phyloP scores from a whole-genome alignment of 495 filamentous ascomycete genomes.

The Sporormia fimetaria region DNA sequence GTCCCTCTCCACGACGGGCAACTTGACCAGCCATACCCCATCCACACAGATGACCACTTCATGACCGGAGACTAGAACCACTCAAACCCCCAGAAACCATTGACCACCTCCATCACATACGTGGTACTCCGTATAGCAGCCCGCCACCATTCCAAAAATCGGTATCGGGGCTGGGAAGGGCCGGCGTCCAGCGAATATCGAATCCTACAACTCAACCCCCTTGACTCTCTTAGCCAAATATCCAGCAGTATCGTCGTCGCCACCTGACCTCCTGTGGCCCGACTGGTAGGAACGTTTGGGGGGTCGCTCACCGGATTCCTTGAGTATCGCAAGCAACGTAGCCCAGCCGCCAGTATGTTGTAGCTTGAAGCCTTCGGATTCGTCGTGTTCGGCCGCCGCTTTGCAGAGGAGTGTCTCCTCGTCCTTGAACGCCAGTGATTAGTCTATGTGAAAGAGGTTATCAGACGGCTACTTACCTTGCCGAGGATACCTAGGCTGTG shows the following conservation, averaged over 20 bases:
- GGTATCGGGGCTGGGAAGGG: no score
- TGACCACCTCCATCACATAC: no score
- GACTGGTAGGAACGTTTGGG: slow-evolving; percentile 52
- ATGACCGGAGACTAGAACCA: no score
- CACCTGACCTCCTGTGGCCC: slow-evolving; percentile 26
- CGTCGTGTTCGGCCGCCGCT: slow-evolving; percentile 66
- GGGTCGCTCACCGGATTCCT: slow-evolving; percentile 93
- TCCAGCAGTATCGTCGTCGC: slow-evolving; percentile 37
- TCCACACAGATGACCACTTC: no score
- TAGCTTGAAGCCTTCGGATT: slow-evolving; percentile 66
- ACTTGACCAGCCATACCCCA: no score
- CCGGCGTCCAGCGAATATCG: no score
- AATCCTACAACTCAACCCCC: slow-evolving; percentile 81
- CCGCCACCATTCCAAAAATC: no score
- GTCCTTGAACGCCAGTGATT: slow-evolving; percentile 46
- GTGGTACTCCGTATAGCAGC: no score
- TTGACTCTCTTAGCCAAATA: slow-evolving; percentile 97
- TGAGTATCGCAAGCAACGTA: slow-evolving; percentile 81
- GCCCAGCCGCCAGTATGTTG: slow-evolving; percentile 81
- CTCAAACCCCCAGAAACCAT: no score
- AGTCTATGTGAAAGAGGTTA: slow-evolving; percentile 1
- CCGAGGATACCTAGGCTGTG: slow-evolving; percentile 66
- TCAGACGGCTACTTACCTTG: slow-evolving; percentile 46
- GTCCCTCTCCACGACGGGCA: no score
- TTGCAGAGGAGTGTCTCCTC: slow-evolving; percentile 80